phyloP scores from a whole-genome alignment of 768 basidiomycete species.

The Rhodocollybia butyracea region DNA sequence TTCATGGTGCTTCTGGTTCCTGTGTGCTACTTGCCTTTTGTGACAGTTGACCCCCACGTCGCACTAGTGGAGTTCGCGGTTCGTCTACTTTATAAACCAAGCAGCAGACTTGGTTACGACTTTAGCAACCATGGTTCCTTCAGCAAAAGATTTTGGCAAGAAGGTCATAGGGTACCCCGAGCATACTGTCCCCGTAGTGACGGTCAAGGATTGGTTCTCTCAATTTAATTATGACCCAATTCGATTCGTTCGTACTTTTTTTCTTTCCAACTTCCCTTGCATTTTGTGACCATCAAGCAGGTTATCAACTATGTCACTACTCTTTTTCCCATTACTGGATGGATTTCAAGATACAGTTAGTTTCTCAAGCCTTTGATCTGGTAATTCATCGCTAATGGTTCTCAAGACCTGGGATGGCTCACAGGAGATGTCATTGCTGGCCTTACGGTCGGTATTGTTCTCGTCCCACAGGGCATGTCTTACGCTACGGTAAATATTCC shows the following conservation, averaged over 20 bases:
- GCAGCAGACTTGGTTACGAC: neutral
- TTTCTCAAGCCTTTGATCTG: constrained; percentile 8
- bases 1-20: too few species aligned
- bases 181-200: constrained; percentile 53
- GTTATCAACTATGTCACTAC: constrained; percentile 57
- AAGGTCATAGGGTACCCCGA: constrained; percentile 60
- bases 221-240: constrained; percentile 42
- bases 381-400: neutral
- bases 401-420: constrained; percentile 71
- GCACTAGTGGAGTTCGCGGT: too few species aligned
- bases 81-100: neutral
- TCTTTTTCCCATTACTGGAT: constrained; percentile 82
- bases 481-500: constrained; percentile 60
- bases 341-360: constrained; percentile 87
- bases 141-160: constrained; percentile 51
- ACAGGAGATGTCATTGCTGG: constrained; percentile 87
- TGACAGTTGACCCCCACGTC: too few species aligned
- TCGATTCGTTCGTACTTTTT: constrained; percentile 44
- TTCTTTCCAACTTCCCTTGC: neutral
- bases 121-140: constrained; percentile 27
- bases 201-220: constrained; percentile 52
- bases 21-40: too few species aligned
- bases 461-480: constrained; percentile 93
- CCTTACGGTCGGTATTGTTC: constrained; percentile 90
- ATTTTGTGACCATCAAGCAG: constrained; percentile 30